Percentiles rank a stretch among this genome's conserved stretches.
Evolutionary conservation across 768 basidiomycete genomes (phyloP).

Genomic region (Boletellus ananas): DNA sequence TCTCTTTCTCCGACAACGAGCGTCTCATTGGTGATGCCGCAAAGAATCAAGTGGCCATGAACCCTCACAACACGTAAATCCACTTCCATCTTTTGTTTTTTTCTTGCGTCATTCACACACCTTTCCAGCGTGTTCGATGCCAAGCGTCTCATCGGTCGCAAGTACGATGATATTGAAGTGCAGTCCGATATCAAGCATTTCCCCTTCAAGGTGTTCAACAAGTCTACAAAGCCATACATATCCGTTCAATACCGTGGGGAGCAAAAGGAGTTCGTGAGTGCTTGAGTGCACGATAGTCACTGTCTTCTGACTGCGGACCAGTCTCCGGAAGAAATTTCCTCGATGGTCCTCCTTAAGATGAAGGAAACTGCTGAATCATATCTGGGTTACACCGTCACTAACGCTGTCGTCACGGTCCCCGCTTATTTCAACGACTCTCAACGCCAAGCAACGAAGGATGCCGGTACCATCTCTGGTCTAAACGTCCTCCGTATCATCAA

Average conservation of each 20-base stretch:
- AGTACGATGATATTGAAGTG: slow-evolving; percentile 82
- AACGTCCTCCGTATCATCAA: slow-evolving; percentile 99
- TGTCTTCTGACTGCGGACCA: slow-evolving; percentile 31
- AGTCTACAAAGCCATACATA: slow-evolving; percentile 84
- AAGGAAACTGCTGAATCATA: slow-evolving; percentile 98
- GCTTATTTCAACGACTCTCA: slow-evolving; percentile 99
- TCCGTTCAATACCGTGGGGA: slow-evolving; percentile 91
- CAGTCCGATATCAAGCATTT: slow-evolving; percentile 86
- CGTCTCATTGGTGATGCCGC: slow-evolving; percentile 99
- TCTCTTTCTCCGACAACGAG: slow-evolving; percentile 91
- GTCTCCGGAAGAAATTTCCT: slow-evolving; percentile 96
- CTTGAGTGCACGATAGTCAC: neutral
- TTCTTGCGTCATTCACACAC: slow-evolving; percentile 1
- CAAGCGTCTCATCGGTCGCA: slow-evolving; percentile 96
- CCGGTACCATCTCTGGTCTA: slow-evolving; percentile 89
- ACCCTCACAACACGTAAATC: slow-evolving; percentile 82
- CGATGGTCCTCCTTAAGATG: slow-evolving; percentile 98
- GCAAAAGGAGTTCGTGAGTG: slow-evolving; percentile 84
- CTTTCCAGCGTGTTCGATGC: slow-evolving; percentile 85
- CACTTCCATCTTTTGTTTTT: neutral
- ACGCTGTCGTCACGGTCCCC: slow-evolving; percentile 95
- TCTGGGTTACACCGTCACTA: slow-evolving; percentile 75
- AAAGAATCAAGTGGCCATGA: slow-evolving; percentile 98
- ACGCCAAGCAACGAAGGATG: slow-evolving; percentile 97
- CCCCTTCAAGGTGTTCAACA: slow-evolving; percentile 89